phyloP scores from a whole-genome alignment of 768 basidiomycete species.

The Pleurotus eryngii region DNA sequence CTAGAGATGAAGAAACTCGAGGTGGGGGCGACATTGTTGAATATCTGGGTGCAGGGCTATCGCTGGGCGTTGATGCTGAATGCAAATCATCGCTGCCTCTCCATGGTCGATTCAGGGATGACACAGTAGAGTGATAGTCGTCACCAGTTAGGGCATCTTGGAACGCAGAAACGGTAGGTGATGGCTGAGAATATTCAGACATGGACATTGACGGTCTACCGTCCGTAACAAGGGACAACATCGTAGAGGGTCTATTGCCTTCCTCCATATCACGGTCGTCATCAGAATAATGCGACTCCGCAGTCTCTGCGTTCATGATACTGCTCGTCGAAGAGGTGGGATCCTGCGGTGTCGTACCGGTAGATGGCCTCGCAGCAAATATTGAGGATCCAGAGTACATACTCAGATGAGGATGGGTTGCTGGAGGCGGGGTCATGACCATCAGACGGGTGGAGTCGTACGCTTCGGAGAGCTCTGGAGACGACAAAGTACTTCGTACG shows the following conservation, averaged over 20 bases:
- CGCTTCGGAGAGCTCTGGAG: slow-evolving; percentile 47
- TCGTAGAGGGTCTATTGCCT: slow-evolving; percentile 43
- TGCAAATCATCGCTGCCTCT: slow-evolving; percentile 23
- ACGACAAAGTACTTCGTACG: slow-evolving; percentile 50
- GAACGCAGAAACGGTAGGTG: slow-evolving; percentile 81
- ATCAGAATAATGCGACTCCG: slow-evolving; percentile 34
- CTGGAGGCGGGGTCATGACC: slow-evolving; percentile 46
- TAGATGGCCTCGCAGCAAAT: slow-evolving; percentile 12
- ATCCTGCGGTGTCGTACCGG: slow-evolving; percentile 16
- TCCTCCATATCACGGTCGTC: slow-evolving; percentile 32
- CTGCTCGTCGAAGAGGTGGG: slow-evolving; percentile 1
- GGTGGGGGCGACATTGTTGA: slow-evolving; percentile 56
- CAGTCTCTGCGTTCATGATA: slow-evolving; percentile 15
- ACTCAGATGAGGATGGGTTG: slow-evolving; percentile 18
- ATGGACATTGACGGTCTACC: slow-evolving; percentile 60
- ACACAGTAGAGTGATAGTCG: slow-evolving; percentile 18
- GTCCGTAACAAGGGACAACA: slow-evolving; percentile 42
- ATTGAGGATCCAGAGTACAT: slow-evolving; percentile 28
- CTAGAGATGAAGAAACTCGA: slow-evolving; percentile 60
- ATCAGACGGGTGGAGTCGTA: slow-evolving; percentile 28
- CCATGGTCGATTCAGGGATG: slow-evolving; percentile 23
- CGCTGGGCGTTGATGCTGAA: slow-evolving; percentile 11
- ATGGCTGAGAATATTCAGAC: slow-evolving; percentile 67
- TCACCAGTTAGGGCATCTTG: slow-evolving; percentile 49
- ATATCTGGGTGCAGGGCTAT: slow-evolving; percentile 30